phyloP scores from a whole-genome alignment of 805 yeast genomes.

The Wickerhamomyces chaumierensis region DNA sequence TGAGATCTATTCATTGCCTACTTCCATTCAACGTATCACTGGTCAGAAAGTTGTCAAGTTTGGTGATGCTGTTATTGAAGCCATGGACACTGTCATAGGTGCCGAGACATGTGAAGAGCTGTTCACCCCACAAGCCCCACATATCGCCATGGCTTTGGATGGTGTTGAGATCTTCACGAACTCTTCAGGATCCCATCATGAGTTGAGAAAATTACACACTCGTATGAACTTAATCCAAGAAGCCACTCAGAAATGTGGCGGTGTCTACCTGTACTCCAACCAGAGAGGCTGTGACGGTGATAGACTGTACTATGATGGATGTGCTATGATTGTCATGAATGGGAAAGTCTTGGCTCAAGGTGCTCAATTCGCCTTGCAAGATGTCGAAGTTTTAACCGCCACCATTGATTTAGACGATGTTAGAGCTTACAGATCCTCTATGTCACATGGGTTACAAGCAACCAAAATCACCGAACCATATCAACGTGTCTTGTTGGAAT shows the following conservation, averaged over 20 bases:
- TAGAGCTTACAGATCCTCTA: constrained; percentile 61
- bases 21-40: constrained; percentile 49
- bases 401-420: constrained; percentile 91
- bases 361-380: constrained; percentile 76
- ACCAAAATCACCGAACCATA: constrained; percentile 16
- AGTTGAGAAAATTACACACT: constrained; percentile 77
- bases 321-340: constrained; percentile 88
- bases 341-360: constrained; percentile 92
- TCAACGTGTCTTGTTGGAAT: constrained; percentile 48
- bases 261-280: constrained; percentile 84
- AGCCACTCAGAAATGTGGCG: constrained; percentile 95
- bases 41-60: constrained; percentile 61
- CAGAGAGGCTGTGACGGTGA: constrained; percentile 99
- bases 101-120: constrained; percentile 97
- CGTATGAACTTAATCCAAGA: constrained; percentile 78
- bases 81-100: constrained; percentile 85
- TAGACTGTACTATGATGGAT: constrained; percentile 91
- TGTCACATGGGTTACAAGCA: constrained; percentile 39
- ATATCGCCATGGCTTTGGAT: constrained; percentile 80
- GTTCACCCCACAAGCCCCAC: constrained; percentile 94
- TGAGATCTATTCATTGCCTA: constrained; percentile 67
- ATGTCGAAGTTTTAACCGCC: constrained; percentile 93
- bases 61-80: constrained; percentile 85
- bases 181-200: constrained; percentile 97
- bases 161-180: constrained; percentile 97